These are phyloP conservation scores for Aspergillus carlsbadensis DNA, from an alignment of 495 filamentous ascomycete genomes.

Conservation along the genomic window DNA sequence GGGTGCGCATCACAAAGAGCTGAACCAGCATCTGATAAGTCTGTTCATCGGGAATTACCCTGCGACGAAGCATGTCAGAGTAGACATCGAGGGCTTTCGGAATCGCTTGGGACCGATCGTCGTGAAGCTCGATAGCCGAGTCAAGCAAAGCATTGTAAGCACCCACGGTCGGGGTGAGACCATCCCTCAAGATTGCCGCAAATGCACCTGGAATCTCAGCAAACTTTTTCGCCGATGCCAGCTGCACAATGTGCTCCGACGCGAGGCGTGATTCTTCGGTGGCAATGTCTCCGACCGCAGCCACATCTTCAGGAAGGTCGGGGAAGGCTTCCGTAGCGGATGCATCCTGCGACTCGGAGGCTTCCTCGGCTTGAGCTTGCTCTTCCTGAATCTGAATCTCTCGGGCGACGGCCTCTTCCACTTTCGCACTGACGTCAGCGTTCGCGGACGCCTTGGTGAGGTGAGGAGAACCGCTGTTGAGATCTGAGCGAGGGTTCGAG, in stretches of 20 bases:
- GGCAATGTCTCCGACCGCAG: slow-evolving; percentile 26
- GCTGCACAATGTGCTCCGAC: slow-evolving; percentile 70
- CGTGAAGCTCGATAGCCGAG: slow-evolving; percentile 71
- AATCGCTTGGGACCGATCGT: slow-evolving; percentile 72
- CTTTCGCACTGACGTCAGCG: slow-evolving; percentile 54
- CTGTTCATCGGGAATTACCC: slow-evolving; percentile 73
- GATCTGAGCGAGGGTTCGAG: slow-evolving; percentile 14
- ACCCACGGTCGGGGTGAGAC: slow-evolving; percentile 72
- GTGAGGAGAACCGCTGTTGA: slow-evolving; percentile 37
- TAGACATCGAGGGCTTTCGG: slow-evolving; percentile 93
- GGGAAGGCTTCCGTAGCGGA: slow-evolving; percentile 31
- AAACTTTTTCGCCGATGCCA: slow-evolving; percentile 66
- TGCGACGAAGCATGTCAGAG: slow-evolving; percentile 89
- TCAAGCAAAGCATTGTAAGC: slow-evolving; percentile 89
- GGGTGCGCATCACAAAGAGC: slow-evolving; percentile 72
- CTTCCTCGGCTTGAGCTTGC: slow-evolving; percentile 44
- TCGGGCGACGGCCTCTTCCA: slow-evolving; percentile 64
- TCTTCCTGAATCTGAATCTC: slow-evolving; percentile 56
- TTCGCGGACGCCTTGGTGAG: slow-evolving; percentile 58
- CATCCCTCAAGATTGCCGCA: slow-evolving; percentile 75
- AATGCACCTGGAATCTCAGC: slow-evolving; percentile 87
- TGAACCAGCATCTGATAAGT: slow-evolving; percentile 87
- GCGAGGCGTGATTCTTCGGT: slow-evolving; percentile 62
- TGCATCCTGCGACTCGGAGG: slow-evolving; percentile 32
- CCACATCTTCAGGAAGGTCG: slow-evolving; percentile 31